Conservation (phyloP, 371 early-diverging fungal genomes). For the Mucor sp. region DNA sequence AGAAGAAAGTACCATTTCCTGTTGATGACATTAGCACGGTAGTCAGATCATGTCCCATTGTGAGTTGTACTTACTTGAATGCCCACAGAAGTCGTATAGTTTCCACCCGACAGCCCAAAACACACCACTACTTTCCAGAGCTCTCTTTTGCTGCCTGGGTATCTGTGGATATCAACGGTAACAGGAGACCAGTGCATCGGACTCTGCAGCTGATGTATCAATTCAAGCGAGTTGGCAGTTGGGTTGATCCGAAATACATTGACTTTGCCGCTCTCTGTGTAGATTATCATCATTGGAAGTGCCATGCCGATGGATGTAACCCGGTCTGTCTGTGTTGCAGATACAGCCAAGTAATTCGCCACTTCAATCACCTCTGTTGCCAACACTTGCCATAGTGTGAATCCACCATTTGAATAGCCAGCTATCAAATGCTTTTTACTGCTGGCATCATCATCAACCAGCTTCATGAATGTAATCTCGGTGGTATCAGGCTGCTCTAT, state of each 20-base stretch:
- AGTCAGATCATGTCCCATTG: not conserved
- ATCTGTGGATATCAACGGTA: constrained; percentile 17
- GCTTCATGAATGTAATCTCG: constrained; percentile 27
- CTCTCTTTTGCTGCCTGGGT: not conserved
- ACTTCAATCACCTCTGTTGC: constrained; percentile 3
- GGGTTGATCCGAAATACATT: constrained; percentile 29
- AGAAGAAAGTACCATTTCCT: constrained; percentile 35
- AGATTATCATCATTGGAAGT: constrained; percentile 36
- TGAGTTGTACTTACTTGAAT: constrained; percentile 31
- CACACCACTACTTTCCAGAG: constrained; percentile 37
- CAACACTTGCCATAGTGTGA: constrained; percentile 41
- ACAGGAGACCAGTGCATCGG: constrained; percentile 39
- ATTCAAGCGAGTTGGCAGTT: not conserved
- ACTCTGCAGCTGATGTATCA: constrained; percentile 40
- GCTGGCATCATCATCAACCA: constrained; percentile 4
- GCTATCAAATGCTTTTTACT: constrained; percentile 28
- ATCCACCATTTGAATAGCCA: constrained; percentile 49
- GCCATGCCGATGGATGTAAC: constrained; percentile 33
- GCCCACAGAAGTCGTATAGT: constrained; percentile 35
- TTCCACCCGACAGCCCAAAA: constrained; percentile 37
- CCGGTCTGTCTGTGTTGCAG: not conserved
- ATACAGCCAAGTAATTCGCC: constrained; percentile 14
- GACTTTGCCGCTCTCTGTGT: constrained; percentile 33
- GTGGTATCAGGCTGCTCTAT: not conserved
- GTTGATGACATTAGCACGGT: not conserved